Evolutionary conservation across 768 basidiomycete species (phyloP).

Genomic region (Pleurotus tuber-regium): DNA sequence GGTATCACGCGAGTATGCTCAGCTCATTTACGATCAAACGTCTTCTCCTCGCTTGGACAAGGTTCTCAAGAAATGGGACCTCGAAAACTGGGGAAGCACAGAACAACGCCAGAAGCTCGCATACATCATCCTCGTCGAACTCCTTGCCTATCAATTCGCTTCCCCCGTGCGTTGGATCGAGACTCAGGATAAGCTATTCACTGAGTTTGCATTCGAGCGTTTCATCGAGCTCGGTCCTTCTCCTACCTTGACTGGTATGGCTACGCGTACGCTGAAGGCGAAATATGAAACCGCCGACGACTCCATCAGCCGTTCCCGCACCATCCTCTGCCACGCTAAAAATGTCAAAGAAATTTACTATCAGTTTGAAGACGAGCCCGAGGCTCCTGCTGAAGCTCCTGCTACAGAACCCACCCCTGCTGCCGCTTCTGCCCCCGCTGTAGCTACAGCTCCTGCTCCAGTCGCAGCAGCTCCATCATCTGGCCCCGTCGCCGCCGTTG

Average conservation of each 20-base stretch:
- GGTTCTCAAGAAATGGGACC: constrained; percentile 92
- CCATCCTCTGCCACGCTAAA: constrained; percentile 92
- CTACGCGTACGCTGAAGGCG: constrained; percentile 81
- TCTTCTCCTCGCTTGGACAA: constrained; percentile 93
- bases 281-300: constrained; percentile 93
- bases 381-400: constrained; percentile 39
- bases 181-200: constrained; percentile 95
- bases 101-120: constrained; percentile 92
- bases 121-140: constrained; percentile 94
- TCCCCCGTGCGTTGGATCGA: constrained; percentile 99
- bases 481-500: constrained; percentile 70
- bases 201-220: constrained; percentile 82
- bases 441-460: constrained; percentile 39
- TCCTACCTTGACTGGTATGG: constrained; percentile 96
- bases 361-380: constrained; percentile 86
- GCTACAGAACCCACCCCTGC: constrained; percentile 32
- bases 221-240: constrained; percentile 96
- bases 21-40: constrained; percentile 95
- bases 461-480: constrained; percentile 46
- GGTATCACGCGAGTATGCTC: constrained; percentile 82
- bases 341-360: constrained; percentile 97
- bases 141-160: constrained; percentile 96
- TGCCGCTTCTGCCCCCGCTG: constrained; percentile 34
- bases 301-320: constrained; percentile 72
- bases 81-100: constrained; percentile 78